Percentiles rank a stretch among this genome's conserved stretches.
Evolutionary conservation across 1,284 basidiomycete genomes (phyloP).

Genomic region (Dichomitus squalens): DNA sequence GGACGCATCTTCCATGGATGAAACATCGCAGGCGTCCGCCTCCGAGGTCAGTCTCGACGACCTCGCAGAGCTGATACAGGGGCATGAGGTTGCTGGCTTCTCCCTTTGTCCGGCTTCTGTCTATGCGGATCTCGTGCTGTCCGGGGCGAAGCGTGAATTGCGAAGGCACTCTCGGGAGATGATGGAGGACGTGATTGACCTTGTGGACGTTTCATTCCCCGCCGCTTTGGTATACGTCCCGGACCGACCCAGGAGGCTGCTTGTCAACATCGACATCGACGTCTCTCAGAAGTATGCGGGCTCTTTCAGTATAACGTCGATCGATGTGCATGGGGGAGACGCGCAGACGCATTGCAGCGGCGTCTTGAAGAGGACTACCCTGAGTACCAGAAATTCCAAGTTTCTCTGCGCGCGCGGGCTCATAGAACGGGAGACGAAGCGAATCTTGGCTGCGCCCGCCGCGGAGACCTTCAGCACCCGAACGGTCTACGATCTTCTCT

Average conservation of each 20-base stretch:
- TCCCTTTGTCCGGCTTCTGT: slow-evolving; percentile 71
- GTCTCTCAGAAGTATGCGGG: slow-evolving; percentile 31
- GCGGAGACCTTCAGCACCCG: slow-evolving; percentile 57
- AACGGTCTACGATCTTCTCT: slow-evolving; percentile 64
- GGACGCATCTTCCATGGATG: slow-evolving; percentile 41
- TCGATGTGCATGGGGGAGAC: slow-evolving; percentile 14
- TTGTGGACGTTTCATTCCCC: slow-evolving; percentile 50
- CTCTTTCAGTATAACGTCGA: slow-evolving; percentile 49
- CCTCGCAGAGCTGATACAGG: slow-evolving; percentile 50
- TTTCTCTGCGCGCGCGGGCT: slow-evolving; percentile 41
- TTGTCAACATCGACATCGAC: not conserved
- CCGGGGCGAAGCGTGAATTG: slow-evolving; percentile 13
- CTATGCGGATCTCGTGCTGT: slow-evolving; percentile 59
- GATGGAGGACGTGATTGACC: slow-evolving; percentile 33
- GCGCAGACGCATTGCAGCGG: slow-evolving; percentile 49
- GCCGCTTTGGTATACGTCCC: slow-evolving; percentile 56
- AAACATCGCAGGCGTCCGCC: not conserved
- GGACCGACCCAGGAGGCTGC: slow-evolving; percentile 28
- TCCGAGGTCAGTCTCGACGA: slow-evolving; percentile 55
- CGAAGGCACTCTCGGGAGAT: not conserved
- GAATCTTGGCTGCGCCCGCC: slow-evolving; percentile 32
- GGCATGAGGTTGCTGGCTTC: slow-evolving; percentile 59
- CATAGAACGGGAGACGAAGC: slow-evolving; percentile 38
- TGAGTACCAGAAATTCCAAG: slow-evolving; percentile 38
- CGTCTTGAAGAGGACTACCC: slow-evolving; percentile 36